Conservation (phyloP, 2,329 filamentous ascomycete species). For the Ascochyta pisi region DNA sequence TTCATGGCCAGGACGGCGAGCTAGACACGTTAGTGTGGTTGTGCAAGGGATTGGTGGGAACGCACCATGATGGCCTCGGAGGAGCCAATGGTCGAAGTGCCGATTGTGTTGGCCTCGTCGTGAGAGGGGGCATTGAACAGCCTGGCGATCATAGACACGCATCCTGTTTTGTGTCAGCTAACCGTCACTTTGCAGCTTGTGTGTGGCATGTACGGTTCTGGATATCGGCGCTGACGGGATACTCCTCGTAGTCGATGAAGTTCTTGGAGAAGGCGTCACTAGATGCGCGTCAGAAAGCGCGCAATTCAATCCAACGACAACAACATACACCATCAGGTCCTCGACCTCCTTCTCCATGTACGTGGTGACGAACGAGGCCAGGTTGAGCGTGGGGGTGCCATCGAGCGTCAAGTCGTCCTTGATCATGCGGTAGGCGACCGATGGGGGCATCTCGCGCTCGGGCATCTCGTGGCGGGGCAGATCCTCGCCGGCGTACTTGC, state of each 20-base stretch:
- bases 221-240: constrained; percentile 59
- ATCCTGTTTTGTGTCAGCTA: constrained; percentile 55
- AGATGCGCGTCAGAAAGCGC: background rate
- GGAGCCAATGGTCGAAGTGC: constrained; percentile 86
- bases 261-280: constrained; percentile 88
- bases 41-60: background rate
- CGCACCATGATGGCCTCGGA: constrained; percentile 74
- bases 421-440: constrained; percentile 96
- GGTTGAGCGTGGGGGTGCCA: constrained; percentile 67
- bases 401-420: constrained; percentile 87
- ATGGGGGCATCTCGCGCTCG: constrained; percentile 78
- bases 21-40: constrained; percentile 38
- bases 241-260: constrained; percentile 67
- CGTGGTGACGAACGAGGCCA: constrained; percentile 93
- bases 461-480: constrained; percentile 87
- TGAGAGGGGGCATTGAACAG: constrained; percentile 81
- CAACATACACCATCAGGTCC: constrained; percentile 80
- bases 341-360: constrained; percentile 97
- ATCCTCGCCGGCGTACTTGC: constrained; percentile 79
- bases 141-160: constrained; percentile 66
- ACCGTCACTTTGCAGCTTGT: constrained; percentile 71
- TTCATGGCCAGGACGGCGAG: constrained; percentile 89
- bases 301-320: too few relatives aligned
- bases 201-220: constrained; percentile 79
- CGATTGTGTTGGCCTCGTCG: constrained; percentile 71